A percentile compares a stretch with the other conserved stretches of the same genome.
phyloP scores from a whole-genome alignment of 441 rosid species.

The Adansonia grandidieri region DNA sequence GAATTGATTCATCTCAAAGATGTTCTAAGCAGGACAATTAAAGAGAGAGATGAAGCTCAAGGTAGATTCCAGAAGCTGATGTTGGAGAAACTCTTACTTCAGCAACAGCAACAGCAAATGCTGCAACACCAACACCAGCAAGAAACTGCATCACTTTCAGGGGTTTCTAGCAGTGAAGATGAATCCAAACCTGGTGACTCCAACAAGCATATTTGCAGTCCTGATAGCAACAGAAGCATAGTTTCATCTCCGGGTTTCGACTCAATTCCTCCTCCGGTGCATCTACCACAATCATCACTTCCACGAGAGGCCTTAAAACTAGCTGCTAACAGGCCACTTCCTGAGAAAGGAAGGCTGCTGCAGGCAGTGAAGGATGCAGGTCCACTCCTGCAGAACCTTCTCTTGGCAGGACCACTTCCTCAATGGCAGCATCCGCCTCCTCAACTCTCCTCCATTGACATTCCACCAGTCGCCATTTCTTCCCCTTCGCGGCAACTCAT shows the following conservation, averaged over 20 bases:
- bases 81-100: slow-evolving; percentile 47
- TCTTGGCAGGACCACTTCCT: slow-evolving; percentile 75
- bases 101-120: slow-evolving; percentile 33
- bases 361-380: slow-evolving; percentile 75
- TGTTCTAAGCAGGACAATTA: slow-evolving; percentile 43
- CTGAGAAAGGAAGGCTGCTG: slow-evolving; percentile 67
- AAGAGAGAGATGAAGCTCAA: slow-evolving; percentile 63
- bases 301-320: slow-evolving; percentile 39
- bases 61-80: slow-evolving; percentile 47
- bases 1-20: slow-evolving; percentile 59
- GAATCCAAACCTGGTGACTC: slow-evolving; percentile 51
- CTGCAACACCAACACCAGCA: slow-evolving; percentile 18
- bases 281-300: background rate
- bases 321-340: slow-evolving; percentile 48
- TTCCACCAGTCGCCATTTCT: slow-evolving; percentile 60
- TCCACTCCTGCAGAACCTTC: slow-evolving; percentile 64
- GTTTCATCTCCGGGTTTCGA: slow-evolving; percentile 26
- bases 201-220: slow-evolving; percentile 41
- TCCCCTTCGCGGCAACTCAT: slow-evolving; percentile 37
- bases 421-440: slow-evolving; percentile 85
- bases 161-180: slow-evolving; percentile 43
- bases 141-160: slow-evolving; percentile 35
- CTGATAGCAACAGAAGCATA: slow-evolving; percentile 27
- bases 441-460: slow-evolving; percentile 55
- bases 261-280: background rate